Percentiles rank a stretch among this genome's conserved stretches.
Evolutionary conservation across 73 alveolate genomes (phyloP).

Genomic region (Uronychia binucleata): DNA sequence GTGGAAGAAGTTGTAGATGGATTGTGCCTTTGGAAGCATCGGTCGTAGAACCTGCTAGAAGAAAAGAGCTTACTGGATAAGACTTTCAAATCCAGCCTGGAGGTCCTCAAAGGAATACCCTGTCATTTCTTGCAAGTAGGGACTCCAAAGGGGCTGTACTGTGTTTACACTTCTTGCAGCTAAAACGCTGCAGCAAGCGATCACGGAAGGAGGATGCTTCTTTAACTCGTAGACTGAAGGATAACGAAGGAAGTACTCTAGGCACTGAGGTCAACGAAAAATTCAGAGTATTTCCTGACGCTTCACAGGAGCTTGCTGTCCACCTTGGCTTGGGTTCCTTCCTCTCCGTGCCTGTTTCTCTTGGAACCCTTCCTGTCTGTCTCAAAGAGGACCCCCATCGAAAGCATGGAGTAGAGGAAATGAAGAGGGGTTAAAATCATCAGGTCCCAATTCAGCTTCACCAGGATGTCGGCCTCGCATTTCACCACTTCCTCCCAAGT

Average conservation of each 20-base stretch:
- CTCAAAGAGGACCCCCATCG: constrained; percentile 6
- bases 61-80: neutral
- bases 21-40: neutral
- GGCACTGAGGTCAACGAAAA: constrained; percentile 45
- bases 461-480: constrained; percentile 20
- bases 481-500: constrained; percentile 25
- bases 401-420: constrained; percentile 19
- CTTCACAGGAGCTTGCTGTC: constrained; percentile 29
- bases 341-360: neutral
- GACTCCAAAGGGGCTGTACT: constrained; percentile 25
- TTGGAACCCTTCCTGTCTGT: constrained; percentile 4
- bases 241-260: constrained; percentile 5
- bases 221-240: constrained; percentile 31
- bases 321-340: neutral
- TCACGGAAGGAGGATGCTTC: constrained; percentile 34
- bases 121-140: neutral
- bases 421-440: constrained; percentile 41
- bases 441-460: constrained; percentile 46
- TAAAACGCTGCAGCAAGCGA: constrained; percentile 32
- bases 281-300: constrained; percentile 50
- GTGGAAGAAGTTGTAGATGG: neutral
- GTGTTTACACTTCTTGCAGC: constrained; percentile 31
- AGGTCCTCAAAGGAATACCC: neutral
- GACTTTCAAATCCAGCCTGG: neutral
- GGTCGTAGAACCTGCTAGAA: neutral